phyloP scores from a whole-genome alignment of 2,329 filamentous ascomycete species.

The Alternaria novae-zelandiae region DNA sequence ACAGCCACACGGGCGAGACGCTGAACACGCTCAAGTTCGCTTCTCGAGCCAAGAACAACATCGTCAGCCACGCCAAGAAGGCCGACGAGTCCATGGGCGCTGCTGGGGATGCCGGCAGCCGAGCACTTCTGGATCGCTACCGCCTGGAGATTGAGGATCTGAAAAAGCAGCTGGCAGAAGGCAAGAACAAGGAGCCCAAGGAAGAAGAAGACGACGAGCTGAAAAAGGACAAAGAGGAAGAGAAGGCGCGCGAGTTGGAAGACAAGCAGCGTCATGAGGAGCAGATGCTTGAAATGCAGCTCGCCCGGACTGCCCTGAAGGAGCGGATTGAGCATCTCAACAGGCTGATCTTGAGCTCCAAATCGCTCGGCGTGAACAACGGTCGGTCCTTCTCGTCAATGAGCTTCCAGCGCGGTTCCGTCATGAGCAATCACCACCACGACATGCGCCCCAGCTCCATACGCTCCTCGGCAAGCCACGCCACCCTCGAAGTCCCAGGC shows the following conservation, averaged over 20 bases:
- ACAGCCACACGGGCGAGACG: slow-evolving; percentile 83
- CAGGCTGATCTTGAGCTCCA: slow-evolving; percentile 91
- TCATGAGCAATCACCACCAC: slow-evolving; percentile 49
- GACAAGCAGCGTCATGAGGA: slow-evolving; percentile 89
- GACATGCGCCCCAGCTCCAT: slow-evolving; percentile 58
- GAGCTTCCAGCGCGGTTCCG: slow-evolving; percentile 48
- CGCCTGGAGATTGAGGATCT: slow-evolving; percentile 90
- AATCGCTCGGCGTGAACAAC: slow-evolving; percentile 89
- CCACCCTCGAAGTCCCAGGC: slow-evolving; percentile 50
- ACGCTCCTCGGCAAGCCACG: slow-evolving; percentile 48
- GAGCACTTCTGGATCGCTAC: slow-evolving; percentile 89
- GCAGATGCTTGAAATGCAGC: slow-evolving; percentile 98
- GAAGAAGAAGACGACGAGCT: slow-evolving; percentile 57
- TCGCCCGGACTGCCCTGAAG: slow-evolving; percentile 92
- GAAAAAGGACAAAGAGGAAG: slow-evolving; percentile 73
- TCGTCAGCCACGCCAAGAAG: slow-evolving; percentile 94
- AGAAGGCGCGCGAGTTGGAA: slow-evolving; percentile 69
- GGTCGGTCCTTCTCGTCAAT: slow-evolving; percentile 51
- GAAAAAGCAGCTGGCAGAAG: slow-evolving; percentile 78
- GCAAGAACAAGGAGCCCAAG: slow-evolving; percentile 66
- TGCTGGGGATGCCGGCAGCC: slow-evolving; percentile 80
- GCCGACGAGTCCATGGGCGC: slow-evolving; percentile 85
- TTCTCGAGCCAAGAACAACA: slow-evolving; percentile 95
- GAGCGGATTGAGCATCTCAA: slow-evolving; percentile 98
- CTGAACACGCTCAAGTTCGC: slow-evolving; percentile 97